Percentiles rank a stretch among this genome's conserved stretches.
These are phyloP conservation scores for Elasticomyces elasticus DNA, from an alignment of 495 filamentous ascomycete species.

Conservation along the genomic window DNA sequence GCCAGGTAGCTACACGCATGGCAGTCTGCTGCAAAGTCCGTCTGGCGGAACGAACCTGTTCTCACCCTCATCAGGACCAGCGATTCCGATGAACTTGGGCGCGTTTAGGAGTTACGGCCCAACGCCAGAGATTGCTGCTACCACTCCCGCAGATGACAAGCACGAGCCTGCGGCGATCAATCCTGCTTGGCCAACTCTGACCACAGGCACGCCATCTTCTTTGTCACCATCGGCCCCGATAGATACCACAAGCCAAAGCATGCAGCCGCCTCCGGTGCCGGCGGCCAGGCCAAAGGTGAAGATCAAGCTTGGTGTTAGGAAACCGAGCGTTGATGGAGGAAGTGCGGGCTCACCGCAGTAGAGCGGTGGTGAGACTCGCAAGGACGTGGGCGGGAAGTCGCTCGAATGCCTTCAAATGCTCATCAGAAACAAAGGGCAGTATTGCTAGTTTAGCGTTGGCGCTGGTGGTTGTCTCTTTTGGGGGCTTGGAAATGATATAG, in stretches of 20 bases:
- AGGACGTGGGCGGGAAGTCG: background rate
- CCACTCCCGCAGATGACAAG: background rate
- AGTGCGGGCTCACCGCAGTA: constrained; percentile 4
- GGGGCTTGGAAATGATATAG: no score
- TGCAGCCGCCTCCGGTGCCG: constrained; percentile 12
- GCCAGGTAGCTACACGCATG: background rate
- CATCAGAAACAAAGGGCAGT: no score
- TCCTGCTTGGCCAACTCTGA: background rate
- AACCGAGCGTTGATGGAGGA: background rate
- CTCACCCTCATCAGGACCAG: constrained; percentile 1
- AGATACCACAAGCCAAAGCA: background rate
- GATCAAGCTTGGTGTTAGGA: constrained; percentile 7
- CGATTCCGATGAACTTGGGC: constrained; percentile 4
- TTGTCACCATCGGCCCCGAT: background rate
- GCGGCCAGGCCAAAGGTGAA: constrained; percentile 4
- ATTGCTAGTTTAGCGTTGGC: constrained; percentile 3
- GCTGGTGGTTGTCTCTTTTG: background rate
- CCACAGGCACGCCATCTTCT: background rate
- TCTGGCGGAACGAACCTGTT: background rate
- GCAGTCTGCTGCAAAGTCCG: constrained; percentile 6
- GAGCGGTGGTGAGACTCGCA: background rate
- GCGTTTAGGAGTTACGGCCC: constrained; percentile 13
- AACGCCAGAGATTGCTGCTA: background rate
- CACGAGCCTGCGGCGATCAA: background rate
- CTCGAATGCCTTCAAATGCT: background rate